Evolutionary conservation across 352 stramenopile genomes (phyloP).

Genomic region (Globisporangium perplexum): DNA sequence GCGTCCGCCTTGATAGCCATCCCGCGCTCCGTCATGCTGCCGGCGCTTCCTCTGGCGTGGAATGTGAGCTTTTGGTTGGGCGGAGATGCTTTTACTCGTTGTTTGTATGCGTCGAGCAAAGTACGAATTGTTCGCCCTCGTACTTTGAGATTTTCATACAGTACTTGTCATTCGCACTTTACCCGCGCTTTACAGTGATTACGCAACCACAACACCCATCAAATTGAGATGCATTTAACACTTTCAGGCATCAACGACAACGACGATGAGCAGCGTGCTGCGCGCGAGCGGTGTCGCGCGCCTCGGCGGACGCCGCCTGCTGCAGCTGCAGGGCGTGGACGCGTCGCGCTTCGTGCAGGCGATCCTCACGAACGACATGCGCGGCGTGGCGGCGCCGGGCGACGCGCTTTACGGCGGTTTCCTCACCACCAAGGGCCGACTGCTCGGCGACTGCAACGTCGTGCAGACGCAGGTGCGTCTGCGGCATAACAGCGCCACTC

Average conservation of each 20-base stretch:
- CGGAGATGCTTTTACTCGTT: not conserved
- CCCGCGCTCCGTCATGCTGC: slow-evolving; percentile 72
- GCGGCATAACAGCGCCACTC: not conserved
- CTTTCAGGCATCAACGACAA: too few relatives aligned
- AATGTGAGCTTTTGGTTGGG: not conserved
- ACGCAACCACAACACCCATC: not conserved
- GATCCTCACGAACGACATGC: slow-evolving; percentile 85
- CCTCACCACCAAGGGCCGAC: slow-evolving; percentile 69
- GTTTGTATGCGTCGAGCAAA: not conserved
- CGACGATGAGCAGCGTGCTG: slow-evolving; percentile 22
- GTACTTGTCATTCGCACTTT: not conserved
- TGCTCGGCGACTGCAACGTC: slow-evolving; percentile 75
- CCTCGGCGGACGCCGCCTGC: slow-evolving; percentile 44
- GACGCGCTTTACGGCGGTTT: slow-evolving; percentile 76
- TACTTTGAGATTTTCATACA: not conserved
- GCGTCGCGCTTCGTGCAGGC: slow-evolving; percentile 73
- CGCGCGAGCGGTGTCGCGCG: slow-evolving; percentile 33
- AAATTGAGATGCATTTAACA: not conserved
- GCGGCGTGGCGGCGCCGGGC: slow-evolving; percentile 33
- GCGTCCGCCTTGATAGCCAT: slow-evolving; percentile 85
- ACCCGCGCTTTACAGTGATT: too few relatives aligned
- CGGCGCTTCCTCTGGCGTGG: not conserved
- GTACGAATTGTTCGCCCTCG: not conserved
- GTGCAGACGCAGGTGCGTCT: slow-evolving; percentile 43
- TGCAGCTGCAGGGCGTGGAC: slow-evolving; percentile 70